phyloP scores from a whole-genome alignment of 169 alveolate species.

The Plasmodium adleri region DNA sequence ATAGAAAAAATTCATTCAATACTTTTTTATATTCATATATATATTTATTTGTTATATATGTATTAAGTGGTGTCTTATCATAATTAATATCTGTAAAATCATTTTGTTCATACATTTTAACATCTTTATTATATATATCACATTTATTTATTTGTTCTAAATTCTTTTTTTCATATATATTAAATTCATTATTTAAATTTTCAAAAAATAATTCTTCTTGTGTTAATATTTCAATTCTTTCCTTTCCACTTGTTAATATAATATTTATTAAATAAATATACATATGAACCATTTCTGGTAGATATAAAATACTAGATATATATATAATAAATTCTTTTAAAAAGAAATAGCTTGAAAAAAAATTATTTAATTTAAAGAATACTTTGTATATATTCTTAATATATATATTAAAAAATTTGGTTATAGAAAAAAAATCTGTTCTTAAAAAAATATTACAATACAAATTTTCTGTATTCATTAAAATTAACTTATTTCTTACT shows the following conservation, averaged over 20 bases:
- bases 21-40: slow-evolving; percentile 51
- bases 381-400: slow-evolving; percentile 36
- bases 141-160: background rate
- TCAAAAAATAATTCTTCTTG: slow-evolving; percentile 76
- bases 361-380: slow-evolving; percentile 54
- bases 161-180: slow-evolving; percentile 23
- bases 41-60: slow-evolving; percentile 65
- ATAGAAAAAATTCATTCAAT: slow-evolving; percentile 27
- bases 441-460: slow-evolving; percentile 67
- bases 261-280: slow-evolving; percentile 27
- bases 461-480: slow-evolving; percentile 23
- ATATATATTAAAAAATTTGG: slow-evolving; percentile 55
- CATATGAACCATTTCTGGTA: slow-evolving; percentile 43
- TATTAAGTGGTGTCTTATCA: slow-evolving; percentile 68
- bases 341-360: slow-evolving; percentile 63
- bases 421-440: slow-evolving; percentile 41
- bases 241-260: slow-evolving; percentile 65
- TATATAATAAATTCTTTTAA: slow-evolving; percentile 39
- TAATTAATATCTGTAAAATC: slow-evolving; percentile 57
- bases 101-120: slow-evolving; percentile 50
- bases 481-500: slow-evolving; percentile 26
- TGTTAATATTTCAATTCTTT: slow-evolving; percentile 72
- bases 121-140: slow-evolving; percentile 20
- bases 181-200: slow-evolving; percentile 59
- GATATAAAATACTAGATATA: slow-evolving; percentile 40